A percentile compares a stretch with the other conserved stretches of the same genome.
Evolutionary conservation across 805 yeast genomes (phyloP).

Genomic region (Monosporozyma siamensis): DNA sequence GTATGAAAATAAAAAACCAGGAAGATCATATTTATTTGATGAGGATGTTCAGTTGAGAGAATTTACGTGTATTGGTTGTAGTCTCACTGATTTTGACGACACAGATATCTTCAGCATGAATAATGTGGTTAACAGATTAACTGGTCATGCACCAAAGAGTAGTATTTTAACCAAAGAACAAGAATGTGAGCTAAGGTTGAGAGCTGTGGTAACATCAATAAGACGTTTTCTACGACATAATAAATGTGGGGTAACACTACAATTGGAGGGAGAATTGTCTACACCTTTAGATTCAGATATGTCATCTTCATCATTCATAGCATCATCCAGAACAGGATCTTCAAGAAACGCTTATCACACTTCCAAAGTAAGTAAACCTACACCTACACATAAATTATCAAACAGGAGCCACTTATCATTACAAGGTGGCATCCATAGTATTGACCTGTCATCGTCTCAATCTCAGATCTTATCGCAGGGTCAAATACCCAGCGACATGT

Average conservation of each 20-base stretch:
- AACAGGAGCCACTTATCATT: too few species aligned
- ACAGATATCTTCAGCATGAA: constrained; percentile 3
- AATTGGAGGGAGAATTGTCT: too few species aligned
- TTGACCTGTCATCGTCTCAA: background rate
- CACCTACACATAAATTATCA: too few species aligned
- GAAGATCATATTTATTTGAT: constrained; percentile 10
- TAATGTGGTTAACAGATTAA: constrained; percentile 6
- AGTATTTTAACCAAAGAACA: constrained; percentile 4
- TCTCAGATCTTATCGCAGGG: background rate
- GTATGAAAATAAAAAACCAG: constrained; percentile 4
- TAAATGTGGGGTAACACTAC: constrained; percentile 3
- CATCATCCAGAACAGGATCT: too few species aligned
- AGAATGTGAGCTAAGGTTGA: constrained; percentile 8
- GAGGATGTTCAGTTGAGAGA: constrained; percentile 14
- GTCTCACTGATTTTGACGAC: constrained; percentile 13
- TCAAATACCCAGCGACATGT: background rate
- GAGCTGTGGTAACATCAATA: constrained; percentile 10
- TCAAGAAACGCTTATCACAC: too few species aligned
- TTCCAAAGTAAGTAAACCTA: too few species aligned
- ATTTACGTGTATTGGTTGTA: constrained; percentile 9
- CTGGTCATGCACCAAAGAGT: constrained; percentile 6
- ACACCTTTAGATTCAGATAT: background rate
- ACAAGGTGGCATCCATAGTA: too few species aligned
- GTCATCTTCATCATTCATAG: too few species aligned
- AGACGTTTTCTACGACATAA: constrained; percentile 11